Evolutionary conservation across 495 filamentous ascomycete species (phyloP).

Genomic region (Venustampulla echinocandica): DNA sequence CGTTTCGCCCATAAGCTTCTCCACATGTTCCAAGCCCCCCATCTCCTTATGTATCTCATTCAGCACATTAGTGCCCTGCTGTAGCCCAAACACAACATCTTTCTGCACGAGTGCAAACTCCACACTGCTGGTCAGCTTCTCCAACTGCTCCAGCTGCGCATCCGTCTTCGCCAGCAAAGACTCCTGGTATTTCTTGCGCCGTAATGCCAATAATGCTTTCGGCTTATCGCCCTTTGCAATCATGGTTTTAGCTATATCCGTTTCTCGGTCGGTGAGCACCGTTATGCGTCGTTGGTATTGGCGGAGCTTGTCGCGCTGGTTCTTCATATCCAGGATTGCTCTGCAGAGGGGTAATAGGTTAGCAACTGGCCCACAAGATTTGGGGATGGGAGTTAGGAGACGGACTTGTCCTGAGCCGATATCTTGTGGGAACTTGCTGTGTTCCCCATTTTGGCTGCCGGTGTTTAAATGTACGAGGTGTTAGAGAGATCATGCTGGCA

Average conservation of each 20-base stretch:
- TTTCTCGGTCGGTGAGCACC: constrained; percentile 74
- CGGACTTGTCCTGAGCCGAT: constrained; percentile 60
- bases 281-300: constrained; percentile 88
- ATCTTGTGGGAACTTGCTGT: constrained; percentile 56
- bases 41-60: constrained; percentile 90
- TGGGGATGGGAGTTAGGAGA: not conserved
- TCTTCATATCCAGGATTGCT: constrained; percentile 94
- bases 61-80: constrained; percentile 84
- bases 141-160: constrained; percentile 76
- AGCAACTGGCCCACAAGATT: not conserved
- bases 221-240: constrained; percentile 63
- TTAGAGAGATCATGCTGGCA: not conserved
- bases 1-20: constrained; percentile 86
- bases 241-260: constrained; percentile 71
- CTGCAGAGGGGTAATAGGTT: constrained; percentile 29
- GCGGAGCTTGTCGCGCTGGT: constrained; percentile 91
- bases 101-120: constrained; percentile 95
- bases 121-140: constrained; percentile 72
- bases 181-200: constrained; percentile 95
- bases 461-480: not conserved
- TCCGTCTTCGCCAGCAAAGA: constrained; percentile 84
- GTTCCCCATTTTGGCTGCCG: constrained; percentile 50
- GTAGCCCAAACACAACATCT: constrained; percentile 83
- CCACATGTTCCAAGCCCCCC: constrained; percentile 87
- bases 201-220: constrained; percentile 78